Evolutionary conservation across 1,284 basidiomycete species (phyloP).

Genomic region (Xerocomus minutiporus): DNA sequence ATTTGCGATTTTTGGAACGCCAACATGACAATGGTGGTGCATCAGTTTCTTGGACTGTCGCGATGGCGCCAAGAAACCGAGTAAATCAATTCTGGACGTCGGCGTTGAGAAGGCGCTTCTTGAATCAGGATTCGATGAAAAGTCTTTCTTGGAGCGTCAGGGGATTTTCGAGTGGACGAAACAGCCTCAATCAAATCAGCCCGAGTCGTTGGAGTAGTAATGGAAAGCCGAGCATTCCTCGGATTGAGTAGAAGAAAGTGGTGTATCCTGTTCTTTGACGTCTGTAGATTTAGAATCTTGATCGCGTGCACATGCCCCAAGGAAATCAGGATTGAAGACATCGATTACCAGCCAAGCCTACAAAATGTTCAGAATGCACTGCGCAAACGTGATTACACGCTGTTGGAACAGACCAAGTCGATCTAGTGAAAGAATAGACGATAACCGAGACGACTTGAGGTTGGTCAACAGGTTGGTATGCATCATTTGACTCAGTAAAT

Average conservation of each 20-base stretch:
- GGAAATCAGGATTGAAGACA: neutral
- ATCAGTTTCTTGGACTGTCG: slow-evolving; percentile 13
- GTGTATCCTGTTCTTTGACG: neutral
- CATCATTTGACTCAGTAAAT: too few relatives aligned
- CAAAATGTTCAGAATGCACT: too few relatives aligned
- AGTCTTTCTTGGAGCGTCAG: slow-evolving; percentile 6
- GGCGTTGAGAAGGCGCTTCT: slow-evolving; percentile 15
- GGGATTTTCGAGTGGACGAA: slow-evolving; percentile 9
- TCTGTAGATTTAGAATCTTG: neutral
- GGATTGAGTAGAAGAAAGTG: neutral
- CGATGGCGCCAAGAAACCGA: slow-evolving; percentile 9
- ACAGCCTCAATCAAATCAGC: neutral
- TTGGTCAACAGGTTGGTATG: too few relatives aligned
- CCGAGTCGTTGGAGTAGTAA: slow-evolving; percentile 9
- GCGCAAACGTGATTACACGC: too few relatives aligned
- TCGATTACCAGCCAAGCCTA: neutral
- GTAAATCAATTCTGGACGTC: slow-evolving; percentile 13
- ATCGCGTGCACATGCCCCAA: neutral
- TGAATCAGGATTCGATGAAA: slow-evolving; percentile 16
- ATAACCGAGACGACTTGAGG: too few relatives aligned
- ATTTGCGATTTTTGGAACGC: neutral
- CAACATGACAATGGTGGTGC: neutral
- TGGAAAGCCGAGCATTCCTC: neutral
- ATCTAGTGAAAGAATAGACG: too few relatives aligned
- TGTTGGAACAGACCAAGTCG: too few relatives aligned